Evolutionary conservation across 106 monocot genomes (phyloP).

Genomic region (Triglochin maritima): DNA sequence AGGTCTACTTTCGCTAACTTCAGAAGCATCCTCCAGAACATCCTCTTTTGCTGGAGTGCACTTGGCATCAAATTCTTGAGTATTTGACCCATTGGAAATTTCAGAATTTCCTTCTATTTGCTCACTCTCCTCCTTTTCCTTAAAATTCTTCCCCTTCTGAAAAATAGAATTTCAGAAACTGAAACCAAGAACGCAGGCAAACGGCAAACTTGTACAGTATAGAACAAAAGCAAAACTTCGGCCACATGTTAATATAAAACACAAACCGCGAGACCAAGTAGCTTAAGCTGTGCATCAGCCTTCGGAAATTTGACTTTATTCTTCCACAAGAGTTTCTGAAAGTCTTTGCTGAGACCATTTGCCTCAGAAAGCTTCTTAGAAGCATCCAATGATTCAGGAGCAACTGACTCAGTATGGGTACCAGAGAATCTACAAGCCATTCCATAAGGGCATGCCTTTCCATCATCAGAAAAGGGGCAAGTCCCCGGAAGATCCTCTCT

Average conservation of each 20-base stretch:
- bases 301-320: conserved; percentile 66
- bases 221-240: no score
- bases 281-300: conserved; percentile 73
- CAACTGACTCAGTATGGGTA: conserved; percentile 31
- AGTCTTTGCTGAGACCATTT: conserved; percentile 64
- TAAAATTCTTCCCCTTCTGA: conserved; percentile 37
- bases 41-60: conserved; percentile 16
- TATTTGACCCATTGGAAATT: conserved; percentile 19
- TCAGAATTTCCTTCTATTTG: conserved; percentile 20
- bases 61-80: conserved; percentile 5
- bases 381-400: conserved; percentile 10
- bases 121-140: conserved; percentile 17
- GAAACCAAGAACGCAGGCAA: not conserved
- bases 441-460: conserved; percentile 68
- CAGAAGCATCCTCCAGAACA: conserved; percentile 22
- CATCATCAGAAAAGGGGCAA: conserved; percentile 52
- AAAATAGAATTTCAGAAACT: conserved; percentile 4
- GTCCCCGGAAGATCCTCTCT: conserved; percentile 65
- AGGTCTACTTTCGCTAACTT: conserved; percentile 29
- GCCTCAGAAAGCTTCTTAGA: conserved; percentile 33
- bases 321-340: conserved; percentile 93
- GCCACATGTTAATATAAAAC: no score
- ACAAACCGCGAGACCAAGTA: conserved; percentile 67
- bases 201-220: not conserved
- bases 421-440: conserved; percentile 59